Base-by-base conservation (phyloP, 1,139 yeast species). In the Debaryomycetaceae sp. region DNA sequence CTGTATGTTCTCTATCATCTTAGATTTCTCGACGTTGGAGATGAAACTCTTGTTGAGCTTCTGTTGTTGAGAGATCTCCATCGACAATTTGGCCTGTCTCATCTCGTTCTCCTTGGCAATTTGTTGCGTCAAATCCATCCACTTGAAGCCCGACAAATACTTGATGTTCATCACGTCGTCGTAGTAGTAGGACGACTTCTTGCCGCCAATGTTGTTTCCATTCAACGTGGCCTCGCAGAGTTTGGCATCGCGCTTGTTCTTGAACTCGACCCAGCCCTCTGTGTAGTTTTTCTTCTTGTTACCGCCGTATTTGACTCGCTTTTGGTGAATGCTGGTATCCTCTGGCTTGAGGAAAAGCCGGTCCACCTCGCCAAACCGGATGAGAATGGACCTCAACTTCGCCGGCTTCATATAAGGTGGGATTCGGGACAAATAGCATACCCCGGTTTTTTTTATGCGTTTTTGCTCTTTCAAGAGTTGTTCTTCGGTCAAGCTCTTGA, bases 331-430 rank as follows among this genome's bases (percentile, higher is more conserved):
- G 17, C 72, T 63, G 7, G 78, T 70, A 42, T 83, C 86, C 56
- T 91, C 99, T 6, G 95, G 95, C 42, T 86, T 83, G 40, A 93
- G 61, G 51, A 83, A 93, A 10, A 91, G 62, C 41, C 98, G 69
- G 43, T 86, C 95, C 7, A 89, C 71, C 38, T 77, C 78, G 6
- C 99, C 99, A 56, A 89, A 93, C 41, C 86, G 65, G 2, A 78
- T 56, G 23, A 93, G 62, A 10, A 91, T 73, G 34, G 88, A 93
- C 44, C 95, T 72, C 58, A 91, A 65, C 51, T 88, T 91, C 3
- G 83, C 75, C 1, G 99, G 98, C 51, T 88, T 88, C 98, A 91
- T 93, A 51, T 83, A 91, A 19, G 98, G 98, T 0, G 99, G 99
- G 7, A 93, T 75, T 35, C 82, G 71, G 1, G 97, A 88, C 4